These are phyloP conservation scores for Rhizomucor pusillus DNA, from an alignment of 371 early-diverging fungal species.

Conservation along the genomic window DNA sequence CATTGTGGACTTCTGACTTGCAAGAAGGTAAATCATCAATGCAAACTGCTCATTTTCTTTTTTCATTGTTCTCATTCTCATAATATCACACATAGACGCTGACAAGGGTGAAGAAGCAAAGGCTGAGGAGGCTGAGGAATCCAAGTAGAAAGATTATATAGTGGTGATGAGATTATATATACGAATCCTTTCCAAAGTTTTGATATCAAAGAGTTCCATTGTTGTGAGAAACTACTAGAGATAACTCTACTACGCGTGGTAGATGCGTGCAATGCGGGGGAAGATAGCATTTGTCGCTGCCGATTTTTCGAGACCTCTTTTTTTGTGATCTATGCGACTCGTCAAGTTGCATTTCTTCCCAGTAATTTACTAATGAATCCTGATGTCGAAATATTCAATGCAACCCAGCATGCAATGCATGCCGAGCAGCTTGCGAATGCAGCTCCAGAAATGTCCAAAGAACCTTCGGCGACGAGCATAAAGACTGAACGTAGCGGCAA, in stretches of 20 bases:
- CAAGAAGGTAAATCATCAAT: conserved; percentile 63
- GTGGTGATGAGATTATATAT: background rate
- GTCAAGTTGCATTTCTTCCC: background rate
- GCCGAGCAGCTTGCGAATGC: conserved; percentile 2
- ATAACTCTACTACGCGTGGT: too few relatives aligned
- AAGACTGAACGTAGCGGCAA: background rate
- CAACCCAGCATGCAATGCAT: conserved; percentile 8
- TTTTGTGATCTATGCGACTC: too few relatives aligned
- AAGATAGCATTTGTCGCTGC: too few relatives aligned
- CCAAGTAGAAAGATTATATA: conserved; percentile 31
- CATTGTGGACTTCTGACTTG: conserved; percentile 99
- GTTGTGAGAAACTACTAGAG: too few relatives aligned
- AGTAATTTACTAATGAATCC: conserved; percentile 7
- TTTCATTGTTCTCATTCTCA: background rate
- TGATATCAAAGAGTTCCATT: too few relatives aligned
- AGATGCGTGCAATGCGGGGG: too few relatives aligned
- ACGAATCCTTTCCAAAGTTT: background rate
- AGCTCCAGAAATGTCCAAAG: conserved; percentile 1
- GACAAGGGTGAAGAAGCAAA: conserved; percentile 39
- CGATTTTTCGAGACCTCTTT: too few relatives aligned
- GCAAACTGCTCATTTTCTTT: background rate
- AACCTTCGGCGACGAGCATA: background rate
- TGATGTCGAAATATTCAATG: conserved; percentile 17
- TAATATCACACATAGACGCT: conserved; percentile 17
- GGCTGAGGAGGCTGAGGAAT: conserved; percentile 39